Base-by-base conservation (phyloP, 2,329 filamentous ascomycete genomes). In the Sporothrix luriei region DNA sequence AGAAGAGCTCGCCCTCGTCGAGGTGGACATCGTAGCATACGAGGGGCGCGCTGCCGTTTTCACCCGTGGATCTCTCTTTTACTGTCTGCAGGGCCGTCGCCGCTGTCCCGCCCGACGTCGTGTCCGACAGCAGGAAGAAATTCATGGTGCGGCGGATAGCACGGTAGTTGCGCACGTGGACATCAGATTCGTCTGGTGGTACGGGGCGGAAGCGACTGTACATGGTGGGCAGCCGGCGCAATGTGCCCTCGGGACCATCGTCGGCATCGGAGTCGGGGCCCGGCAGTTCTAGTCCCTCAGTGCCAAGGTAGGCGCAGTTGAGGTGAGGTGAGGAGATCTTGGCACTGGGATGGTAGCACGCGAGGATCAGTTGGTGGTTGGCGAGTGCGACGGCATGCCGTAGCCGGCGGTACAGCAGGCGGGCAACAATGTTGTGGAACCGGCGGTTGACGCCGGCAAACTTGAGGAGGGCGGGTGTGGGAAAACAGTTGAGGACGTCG, bases 281-380 rank as follows among this genome's bases (percentile, higher is more conserved):
- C 19, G 55, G 55, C 72, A 80, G 76, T 26, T 82, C 80, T n/a
- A 92, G 79, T 2, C 84, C 84, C 73, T 88, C 82, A 1, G 89
- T 92, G 40, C 85, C 87, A 13, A 89, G 81, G 72, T 90, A 90
- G 57, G 87, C 82, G 78, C 91, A 94, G 76, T 78, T 78, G 14
- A 93, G 83, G 68, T 88, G 88, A 0, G 91, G 90, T 24, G 90
- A 89, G 5, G 85, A 88, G 65, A 90, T 82, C 77, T 89, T 90
- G 29, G 85, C 88, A 72, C 84, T 87, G 0, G 91, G 92, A 73
- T 91, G 91, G 76, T 91, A 94, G 77, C 90, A 92, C 80, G 94
- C 91, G 54, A 96, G 85, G 49, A 94, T 87, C 51, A 95, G 79
- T 68, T 88, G 86, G 75, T 92, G 87, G 49, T 87, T 84, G 49